Conservation (phyloP, 1,139 yeast genomes). For the Yamadazyma blattariae region DNA sequence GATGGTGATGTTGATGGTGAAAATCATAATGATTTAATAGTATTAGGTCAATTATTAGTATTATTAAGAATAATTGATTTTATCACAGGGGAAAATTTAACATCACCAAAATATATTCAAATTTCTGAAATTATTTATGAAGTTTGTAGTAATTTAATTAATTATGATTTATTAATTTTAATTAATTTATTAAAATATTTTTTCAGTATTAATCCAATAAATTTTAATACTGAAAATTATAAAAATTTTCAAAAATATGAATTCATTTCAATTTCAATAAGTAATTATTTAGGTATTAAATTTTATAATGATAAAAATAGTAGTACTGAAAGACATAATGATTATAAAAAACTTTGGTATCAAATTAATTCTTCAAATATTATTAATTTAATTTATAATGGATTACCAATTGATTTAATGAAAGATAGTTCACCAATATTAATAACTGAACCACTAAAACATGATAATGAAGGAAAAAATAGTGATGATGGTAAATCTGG, state of each 20-base stretch:
- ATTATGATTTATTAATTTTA: conserved; percentile 1
- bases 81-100: conserved; percentile 12
- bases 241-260: conserved; percentile 5
- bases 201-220: conserved; percentile 2
- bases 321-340: neutral
- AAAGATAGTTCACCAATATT: neutral
- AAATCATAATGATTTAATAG: conserved; percentile 23
- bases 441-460: neutral
- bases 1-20: no score
- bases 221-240: conserved; percentile 1
- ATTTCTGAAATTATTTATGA: conserved; percentile 2
- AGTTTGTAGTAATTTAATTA: neutral
- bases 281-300: conserved; percentile 4
- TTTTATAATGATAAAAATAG: no score
- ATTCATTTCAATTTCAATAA: neutral
- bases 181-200: neutral
- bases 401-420: conserved; percentile 5
- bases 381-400: conserved; percentile 3
- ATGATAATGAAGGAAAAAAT: neutral
- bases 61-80: conserved; percentile 27
- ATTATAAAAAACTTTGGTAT: conserved; percentile 5
- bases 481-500: neutral
- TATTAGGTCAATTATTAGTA: conserved; percentile 25
- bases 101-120: neutral
- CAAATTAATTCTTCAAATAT: conserved; percentile 3